These are phyloP conservation scores for Sinapis alba DNA, from an alignment of 441 rosid genomes.

Conservation along the genomic window DNA sequence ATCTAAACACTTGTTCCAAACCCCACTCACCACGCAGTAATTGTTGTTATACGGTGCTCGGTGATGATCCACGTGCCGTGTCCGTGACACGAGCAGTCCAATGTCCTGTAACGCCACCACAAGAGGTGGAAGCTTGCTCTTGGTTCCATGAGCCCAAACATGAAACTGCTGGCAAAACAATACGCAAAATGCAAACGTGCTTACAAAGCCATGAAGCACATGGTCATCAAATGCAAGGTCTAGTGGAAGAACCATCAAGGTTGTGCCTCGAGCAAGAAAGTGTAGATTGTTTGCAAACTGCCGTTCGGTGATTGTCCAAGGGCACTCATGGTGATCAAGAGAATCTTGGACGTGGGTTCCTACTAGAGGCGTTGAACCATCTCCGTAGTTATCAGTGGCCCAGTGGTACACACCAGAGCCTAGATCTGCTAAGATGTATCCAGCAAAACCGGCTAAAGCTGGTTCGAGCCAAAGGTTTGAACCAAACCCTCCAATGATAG, in stretches of 20 bases:
- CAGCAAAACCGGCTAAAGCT: slow-evolving; percentile 58
- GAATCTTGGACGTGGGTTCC: slow-evolving; percentile 74
- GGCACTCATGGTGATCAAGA: slow-evolving; percentile 81
- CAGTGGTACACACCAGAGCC: slow-evolving; percentile 83
- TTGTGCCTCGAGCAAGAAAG: slow-evolving; percentile 53
- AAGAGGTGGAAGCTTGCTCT: slow-evolving; percentile 67
- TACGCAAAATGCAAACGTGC: slow-evolving; percentile 63
- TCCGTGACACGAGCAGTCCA: slow-evolving; percentile 67
- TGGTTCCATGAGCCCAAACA: slow-evolving; percentile 90
- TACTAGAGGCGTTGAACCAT: slow-evolving; percentile 48
- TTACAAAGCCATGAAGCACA: slow-evolving; percentile 51
- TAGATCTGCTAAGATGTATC: slow-evolving; percentile 72
- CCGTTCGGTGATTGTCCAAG: slow-evolving; percentile 83
- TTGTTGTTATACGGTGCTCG: slow-evolving; percentile 78
- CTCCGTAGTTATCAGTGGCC: slow-evolving; percentile 59
- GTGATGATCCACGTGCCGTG: slow-evolving; percentile 73
- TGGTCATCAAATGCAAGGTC: slow-evolving; percentile 54
- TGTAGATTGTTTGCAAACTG: slow-evolving; percentile 82
- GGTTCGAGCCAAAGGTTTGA: slow-evolving; percentile 58
- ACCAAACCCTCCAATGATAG: slow-evolving; percentile 40
- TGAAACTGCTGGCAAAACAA: slow-evolving; percentile 95
- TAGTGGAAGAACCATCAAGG: slow-evolving; percentile 61
- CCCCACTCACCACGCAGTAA: slow-evolving; percentile 87
- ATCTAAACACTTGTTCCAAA: slow-evolving; percentile 74
- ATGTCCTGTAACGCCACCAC: slow-evolving; percentile 73